Evolutionary conservation across 1,139 yeast species (phyloP), one percentile per base, ranked within the genome.

Genomic region (Scheffersomyces illinoinensis): DNA sequence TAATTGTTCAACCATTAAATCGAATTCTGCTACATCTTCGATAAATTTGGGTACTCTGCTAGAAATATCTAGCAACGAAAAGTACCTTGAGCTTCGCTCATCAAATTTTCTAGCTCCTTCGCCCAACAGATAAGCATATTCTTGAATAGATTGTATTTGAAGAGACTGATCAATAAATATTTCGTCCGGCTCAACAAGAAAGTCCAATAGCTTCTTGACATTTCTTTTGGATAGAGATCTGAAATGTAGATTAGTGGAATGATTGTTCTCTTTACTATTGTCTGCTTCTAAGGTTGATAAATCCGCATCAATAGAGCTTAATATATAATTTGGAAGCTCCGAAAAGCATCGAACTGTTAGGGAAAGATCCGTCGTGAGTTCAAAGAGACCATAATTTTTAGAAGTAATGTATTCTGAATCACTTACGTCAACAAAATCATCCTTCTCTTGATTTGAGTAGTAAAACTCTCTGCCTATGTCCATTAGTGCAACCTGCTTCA

Each of bases 1-100:
- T 47, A 86, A 68, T 62, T 86, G 88, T 3, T 72, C 75, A 26
- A 86, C 61, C 88, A 86, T 82, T 23, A 80, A 74, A 57, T 83
- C 85, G 48, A 84, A 71, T 62, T 85, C 88, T 1, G 67, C 66
- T 4, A 82, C 59, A 54, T 79, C 78, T 3, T 65, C 59, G 2
- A 82, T 66, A 3, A 56, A 51, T 4, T 64, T 57, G 0, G 80
- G 79, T 10, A 70, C 59, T 12, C 60, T 61, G 6, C 61, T 58
- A 5, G 73, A 67, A 7, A 76, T 64, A 23, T 75, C 73, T 26
- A 71, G 60, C 57, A 82, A 62, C 0, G 79, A 68, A 14, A 59
- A 58, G 50, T 70, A 68, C 10, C 56, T 47, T 0, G 61, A 59
- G 20, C 43, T 19, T 59, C 52, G 2, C 19, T 55, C 55, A 18